Base-by-base conservation (phyloP, 352 stramenopile species). In the Globisporangium echinulatum region DNA sequence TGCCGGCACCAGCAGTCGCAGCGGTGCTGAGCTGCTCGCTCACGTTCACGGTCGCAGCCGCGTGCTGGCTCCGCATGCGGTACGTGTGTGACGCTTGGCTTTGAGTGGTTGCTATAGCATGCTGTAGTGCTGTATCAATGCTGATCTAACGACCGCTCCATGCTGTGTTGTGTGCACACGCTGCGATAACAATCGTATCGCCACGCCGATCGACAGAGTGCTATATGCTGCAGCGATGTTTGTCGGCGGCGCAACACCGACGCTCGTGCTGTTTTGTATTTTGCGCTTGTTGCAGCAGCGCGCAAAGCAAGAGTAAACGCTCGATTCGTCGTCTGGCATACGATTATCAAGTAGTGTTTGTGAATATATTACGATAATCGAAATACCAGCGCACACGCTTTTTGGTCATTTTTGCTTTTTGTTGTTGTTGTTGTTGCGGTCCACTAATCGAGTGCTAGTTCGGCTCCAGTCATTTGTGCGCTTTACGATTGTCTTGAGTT, bases 51-150 rank as follows among this genome's bases (percentile, higher is more conserved):
- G 62, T 87, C 25, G 76, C 75, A 10, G 66, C 68, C 11, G 38
- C 67, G 39, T 74, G 68, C 47, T 91, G 82, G 79, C 17, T 89
- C 52, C 44, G 82, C 10, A 70, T 75, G 53, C 68, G 76, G 79
- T 85, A 63, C 38, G 63, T 72, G 46, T 17, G 25, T 33, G 25
- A 33, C 25, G 25, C 25, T 3, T 33, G 25, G 3, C 25, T 33
- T 33, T 33, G 25, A 33, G 25, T 33, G 25, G 25, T 33, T 33
- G 25, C 25, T 33, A 33, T 33, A 33, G 25, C 25, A 33, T 33
- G 3, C 25, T 33, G 1, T 33, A 33, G 25, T 33, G 25, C 25
- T 33, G 25, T 33, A 33, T 33, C 25, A 33, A 33, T 3, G 25
- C 25, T 33, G 25, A 3, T 33, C 25, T 33, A 33, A 33, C 25